Evolutionary conservation across 2,329 filamentous ascomycete species (phyloP).

Genomic region (Neofusicoccum ribis): DNA sequence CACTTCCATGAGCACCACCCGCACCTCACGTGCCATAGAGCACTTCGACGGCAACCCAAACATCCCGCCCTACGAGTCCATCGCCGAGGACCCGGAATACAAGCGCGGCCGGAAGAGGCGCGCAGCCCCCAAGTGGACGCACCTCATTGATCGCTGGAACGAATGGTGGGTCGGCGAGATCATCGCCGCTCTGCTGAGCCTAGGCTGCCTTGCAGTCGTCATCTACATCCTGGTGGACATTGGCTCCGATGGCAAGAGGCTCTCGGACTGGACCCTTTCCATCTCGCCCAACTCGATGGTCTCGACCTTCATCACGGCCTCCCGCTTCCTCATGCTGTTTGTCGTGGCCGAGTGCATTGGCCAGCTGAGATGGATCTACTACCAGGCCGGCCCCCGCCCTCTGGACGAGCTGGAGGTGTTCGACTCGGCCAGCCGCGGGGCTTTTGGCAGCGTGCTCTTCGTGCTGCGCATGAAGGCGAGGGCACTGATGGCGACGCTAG

Average conservation of each 20-base stretch:
- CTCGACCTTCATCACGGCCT: conserved; percentile 34
- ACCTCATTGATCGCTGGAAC: not conserved
- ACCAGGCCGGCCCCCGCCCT: conserved; percentile 19
- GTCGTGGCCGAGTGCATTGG: conserved; percentile 33
- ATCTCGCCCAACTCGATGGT: conserved; percentile 34
- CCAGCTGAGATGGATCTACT: conserved; percentile 41
- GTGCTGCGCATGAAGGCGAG: not conserved
- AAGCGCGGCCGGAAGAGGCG: not conserved
- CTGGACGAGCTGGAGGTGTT: conserved; percentile 31
- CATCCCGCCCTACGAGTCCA: conserved; percentile 12
- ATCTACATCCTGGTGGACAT: not conserved
- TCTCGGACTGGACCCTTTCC: not conserved
- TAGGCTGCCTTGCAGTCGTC: not conserved
- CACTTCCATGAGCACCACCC: conserved; percentile 13
- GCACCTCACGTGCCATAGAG: conserved; percentile 6
- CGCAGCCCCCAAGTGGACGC: not conserved
- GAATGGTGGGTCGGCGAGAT: conserved; percentile 5
- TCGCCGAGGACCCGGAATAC: conserved; percentile 12
- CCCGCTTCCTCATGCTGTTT: conserved; percentile 33
- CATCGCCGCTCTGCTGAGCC: not conserved
- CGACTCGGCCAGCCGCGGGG: conserved; percentile 31
- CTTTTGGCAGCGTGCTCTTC: not conserved
- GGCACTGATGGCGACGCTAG: conserved; percentile 16
- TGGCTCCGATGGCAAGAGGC: not conserved
- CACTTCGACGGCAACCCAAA: conserved; percentile 15